These are phyloP conservation scores for Beauveria pseudobassiana DNA, from an alignment of 2,329 filamentous ascomycete species.

Conservation along the genomic window DNA sequence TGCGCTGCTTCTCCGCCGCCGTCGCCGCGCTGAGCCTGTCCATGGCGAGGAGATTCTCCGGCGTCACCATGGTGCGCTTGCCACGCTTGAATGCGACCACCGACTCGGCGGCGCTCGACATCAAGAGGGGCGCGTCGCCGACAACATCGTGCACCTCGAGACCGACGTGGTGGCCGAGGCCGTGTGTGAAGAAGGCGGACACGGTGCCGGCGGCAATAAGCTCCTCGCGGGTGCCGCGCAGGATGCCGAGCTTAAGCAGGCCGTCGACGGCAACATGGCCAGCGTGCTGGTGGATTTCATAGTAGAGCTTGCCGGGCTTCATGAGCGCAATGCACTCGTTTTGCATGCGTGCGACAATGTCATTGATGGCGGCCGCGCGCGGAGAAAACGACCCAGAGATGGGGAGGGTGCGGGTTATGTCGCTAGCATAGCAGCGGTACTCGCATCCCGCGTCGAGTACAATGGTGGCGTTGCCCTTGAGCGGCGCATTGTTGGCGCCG, in stretches of 20 bases:
- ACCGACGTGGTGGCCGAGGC: slow-evolving; percentile 57
- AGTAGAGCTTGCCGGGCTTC: slow-evolving; percentile 61
- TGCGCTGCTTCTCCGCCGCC: slow-evolving; percentile 27
- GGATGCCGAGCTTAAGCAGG: slow-evolving; percentile 62
- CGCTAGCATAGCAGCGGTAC: slow-evolving; percentile 77
- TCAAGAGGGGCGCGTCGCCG: slow-evolving; percentile 29
- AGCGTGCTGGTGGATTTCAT: slow-evolving; percentile 65
- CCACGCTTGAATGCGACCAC: slow-evolving; percentile 23
- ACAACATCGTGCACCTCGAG: slow-evolving; percentile 57
- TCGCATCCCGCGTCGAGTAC: slow-evolving; percentile 86
- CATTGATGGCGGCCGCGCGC: slow-evolving; percentile 67
- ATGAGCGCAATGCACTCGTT: slow-evolving; percentile 61
- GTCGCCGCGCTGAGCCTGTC: slow-evolving; percentile 15
- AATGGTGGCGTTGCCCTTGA: slow-evolving; percentile 64
- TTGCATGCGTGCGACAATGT: slow-evolving; percentile 77
- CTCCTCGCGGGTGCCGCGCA: slow-evolving; percentile 55
- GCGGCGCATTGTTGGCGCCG: slow-evolving; percentile 64
- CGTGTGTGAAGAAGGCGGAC: slow-evolving; percentile 59
- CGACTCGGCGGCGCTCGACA: slow-evolving; percentile 15
- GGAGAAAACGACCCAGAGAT: slow-evolving; percentile 59
- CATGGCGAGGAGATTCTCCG: slow-evolving; percentile 27
- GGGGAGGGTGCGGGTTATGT: slow-evolving; percentile 85
- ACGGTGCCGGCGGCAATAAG: slow-evolving; percentile 46
- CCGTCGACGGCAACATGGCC: slow-evolving; percentile 65
- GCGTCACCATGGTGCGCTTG: slow-evolving; percentile 35